Percentiles rank a stretch among this genome's conserved stretches.
These are phyloP conservation scores for Trichophyton simii DNA, from an alignment of 2,329 filamentous ascomycete genomes.

Conservation along the genomic window DNA sequence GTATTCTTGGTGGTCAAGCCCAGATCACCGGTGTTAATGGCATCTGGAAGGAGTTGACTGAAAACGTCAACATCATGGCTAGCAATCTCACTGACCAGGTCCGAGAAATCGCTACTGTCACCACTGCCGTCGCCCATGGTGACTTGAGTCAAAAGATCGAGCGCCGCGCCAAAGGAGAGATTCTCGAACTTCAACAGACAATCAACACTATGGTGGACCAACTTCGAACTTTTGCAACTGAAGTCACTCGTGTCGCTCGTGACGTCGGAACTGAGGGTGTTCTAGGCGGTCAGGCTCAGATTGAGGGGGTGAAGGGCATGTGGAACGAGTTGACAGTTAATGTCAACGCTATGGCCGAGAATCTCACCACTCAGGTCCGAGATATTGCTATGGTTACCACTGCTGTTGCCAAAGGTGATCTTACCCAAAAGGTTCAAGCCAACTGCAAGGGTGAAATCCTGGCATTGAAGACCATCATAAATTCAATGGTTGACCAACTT, in stretches of 20 bases:
- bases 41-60: slow-evolving; percentile 93
- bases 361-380: slow-evolving; percentile 76
- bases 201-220: slow-evolving; percentile 88
- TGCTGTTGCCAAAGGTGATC: slow-evolving; percentile 64
- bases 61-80: slow-evolving; percentile 78
- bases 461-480: slow-evolving; percentile 95
- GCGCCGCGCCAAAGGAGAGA: slow-evolving; percentile 67
- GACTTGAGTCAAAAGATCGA: slow-evolving; percentile 77
- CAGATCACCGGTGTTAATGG: slow-evolving; percentile 88
- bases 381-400: slow-evolving; percentile 77
- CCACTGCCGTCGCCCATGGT: slow-evolving; percentile 69
- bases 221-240: slow-evolving; percentile 67
- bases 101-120: slow-evolving; percentile 73
- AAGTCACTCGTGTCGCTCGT: slow-evolving; percentile 69
- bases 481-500: slow-evolving; percentile 96
- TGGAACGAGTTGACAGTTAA: slow-evolving; percentile 81
- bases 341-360: slow-evolving; percentile 79
- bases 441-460: slow-evolving; percentile 84
- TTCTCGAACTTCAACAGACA: slow-evolving; percentile 69
- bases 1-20: slow-evolving; percentile 83
- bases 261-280: slow-evolving; percentile 78
- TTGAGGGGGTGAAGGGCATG: slow-evolving; percentile 74
- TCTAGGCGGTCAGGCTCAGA: slow-evolving; percentile 68
- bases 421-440: slow-evolving; percentile 93
- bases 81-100: slow-evolving; percentile 74